Base-by-base conservation (phyloP, 148 eudicot species). In the Chenopodium formosanum region DNA sequence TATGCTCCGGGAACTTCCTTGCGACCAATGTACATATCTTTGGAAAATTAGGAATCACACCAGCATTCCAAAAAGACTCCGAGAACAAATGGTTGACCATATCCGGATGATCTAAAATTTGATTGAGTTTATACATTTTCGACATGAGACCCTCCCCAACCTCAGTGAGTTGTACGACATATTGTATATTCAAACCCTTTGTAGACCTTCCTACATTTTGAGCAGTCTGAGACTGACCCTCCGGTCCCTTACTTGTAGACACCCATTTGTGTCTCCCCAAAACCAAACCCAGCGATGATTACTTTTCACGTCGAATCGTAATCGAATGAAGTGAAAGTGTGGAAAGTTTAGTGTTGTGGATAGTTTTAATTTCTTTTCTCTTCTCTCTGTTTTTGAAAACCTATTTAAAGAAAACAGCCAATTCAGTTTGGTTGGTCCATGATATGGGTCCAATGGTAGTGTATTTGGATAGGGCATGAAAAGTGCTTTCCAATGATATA, bases 141-240 rank as follows among this genome's bases (percentile, higher is more conserved):
- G 98, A 92, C 97, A 96, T 89, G 5, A 96, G 88, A 83, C 99
- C 99, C 85, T 96, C 94, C 13, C 98, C 99, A 80, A 96, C 99
- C 80, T 89, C 97, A 60, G 95, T 90, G 70, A 96, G 97, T 88
- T 96, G 98, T 80, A 92, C 88, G 65, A 94, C 90, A 91, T 90
- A 96, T 79, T 92, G 99, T 90, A 96, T 89, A 85, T 91, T 96
- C 90, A 94, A 88, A 40, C 97, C 97, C 88, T 94, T 96, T 31
- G 85, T 89, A 73, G 90, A 85, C 74, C 88, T 91, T 68, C 87
- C 87, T 25, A 92, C 84, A 86, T 83, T 85, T 75, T 89, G 65
- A 56, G 62, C 6, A 56, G 20, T 17, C 25, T 62, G 94, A 65
- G 87, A 75, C 44, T 82, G 80, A 46, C 89, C 88, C 46, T 92